phyloP scores from a whole-genome alignment of 306 rosid species.

The Vigna trinervia region DNA sequence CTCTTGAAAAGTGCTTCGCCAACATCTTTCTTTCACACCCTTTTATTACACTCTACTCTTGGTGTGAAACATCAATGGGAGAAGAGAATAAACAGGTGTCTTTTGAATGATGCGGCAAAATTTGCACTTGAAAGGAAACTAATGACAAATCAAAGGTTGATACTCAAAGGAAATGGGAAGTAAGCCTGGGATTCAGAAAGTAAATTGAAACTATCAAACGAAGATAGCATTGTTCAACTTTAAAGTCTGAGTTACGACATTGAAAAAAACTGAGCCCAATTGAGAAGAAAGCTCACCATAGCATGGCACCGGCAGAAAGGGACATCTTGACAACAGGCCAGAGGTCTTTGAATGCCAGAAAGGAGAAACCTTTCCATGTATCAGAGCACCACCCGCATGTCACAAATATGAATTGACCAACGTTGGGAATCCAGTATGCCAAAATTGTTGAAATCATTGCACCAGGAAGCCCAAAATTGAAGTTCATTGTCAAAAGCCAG shows the following conservation, averaged over 20 bases:
- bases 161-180: neutral
- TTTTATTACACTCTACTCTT: neutral
- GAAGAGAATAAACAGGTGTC: neutral
- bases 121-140: neutral
- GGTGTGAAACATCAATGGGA: neutral
- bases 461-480: conserved; percentile 57
- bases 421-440: conserved; percentile 55
- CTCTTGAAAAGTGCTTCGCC: neutral
- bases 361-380: conserved; percentile 61
- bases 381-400: conserved; percentile 63
- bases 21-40: neutral
- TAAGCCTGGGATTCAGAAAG: too few species aligned
- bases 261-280: neutral
- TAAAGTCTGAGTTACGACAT: neutral
- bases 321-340: conserved; percentile 72
- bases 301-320: conserved; percentile 63
- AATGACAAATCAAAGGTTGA: neutral
- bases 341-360: conserved; percentile 58
- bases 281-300: conserved; percentile 52
- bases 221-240: neutral
- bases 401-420: conserved; percentile 57
- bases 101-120: neutral
- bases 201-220: neutral
- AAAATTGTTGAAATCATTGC: conserved; percentile 55
- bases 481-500: conserved; percentile 53